Conservation (phyloP, 2,329 filamentous ascomycete genomes). For the Cytospora piceae region DNA sequence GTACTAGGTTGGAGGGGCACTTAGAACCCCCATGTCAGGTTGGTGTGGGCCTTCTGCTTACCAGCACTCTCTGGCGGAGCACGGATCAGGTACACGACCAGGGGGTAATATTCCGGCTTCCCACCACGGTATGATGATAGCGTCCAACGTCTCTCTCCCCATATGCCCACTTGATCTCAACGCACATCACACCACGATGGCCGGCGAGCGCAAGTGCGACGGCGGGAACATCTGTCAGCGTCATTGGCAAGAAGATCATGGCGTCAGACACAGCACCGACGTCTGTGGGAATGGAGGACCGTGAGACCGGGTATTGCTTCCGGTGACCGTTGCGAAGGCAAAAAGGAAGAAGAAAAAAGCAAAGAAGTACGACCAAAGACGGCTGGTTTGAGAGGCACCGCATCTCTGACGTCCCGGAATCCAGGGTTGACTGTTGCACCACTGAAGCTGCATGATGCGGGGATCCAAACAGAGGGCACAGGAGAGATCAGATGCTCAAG, state of each 20-base stretch:
- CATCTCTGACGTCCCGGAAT: conserved; percentile 1
- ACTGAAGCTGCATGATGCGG: not conserved
- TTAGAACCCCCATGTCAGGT: too few relatives aligned
- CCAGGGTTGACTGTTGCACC: not conserved
- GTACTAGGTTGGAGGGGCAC: too few relatives aligned
- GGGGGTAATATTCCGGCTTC: too few relatives aligned
- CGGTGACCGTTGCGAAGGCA: not conserved
- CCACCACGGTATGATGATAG: not conserved
- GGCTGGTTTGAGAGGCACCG: not conserved
- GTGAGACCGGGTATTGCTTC: not conserved
- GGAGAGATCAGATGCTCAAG: conserved; percentile 15
- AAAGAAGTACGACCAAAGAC: not conserved
- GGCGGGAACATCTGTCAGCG: not conserved
- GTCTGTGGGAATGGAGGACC: not conserved
- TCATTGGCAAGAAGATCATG: conserved; percentile 5
- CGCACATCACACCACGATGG: conserved; percentile 3
- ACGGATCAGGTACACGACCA: too few relatives aligned
- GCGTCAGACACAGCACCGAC: conserved; percentile 8
- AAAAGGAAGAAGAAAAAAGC: not conserved
- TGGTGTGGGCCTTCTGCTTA: too few relatives aligned
- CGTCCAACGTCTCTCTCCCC: not conserved
- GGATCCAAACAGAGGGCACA: conserved; percentile 1
- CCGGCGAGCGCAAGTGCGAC: not conserved
- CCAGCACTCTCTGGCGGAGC: too few relatives aligned
- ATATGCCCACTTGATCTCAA: not conserved